phyloP scores from a whole-genome alignment of 768 basidiomycete species.

The Rhizopogon salebrosus region DNA sequence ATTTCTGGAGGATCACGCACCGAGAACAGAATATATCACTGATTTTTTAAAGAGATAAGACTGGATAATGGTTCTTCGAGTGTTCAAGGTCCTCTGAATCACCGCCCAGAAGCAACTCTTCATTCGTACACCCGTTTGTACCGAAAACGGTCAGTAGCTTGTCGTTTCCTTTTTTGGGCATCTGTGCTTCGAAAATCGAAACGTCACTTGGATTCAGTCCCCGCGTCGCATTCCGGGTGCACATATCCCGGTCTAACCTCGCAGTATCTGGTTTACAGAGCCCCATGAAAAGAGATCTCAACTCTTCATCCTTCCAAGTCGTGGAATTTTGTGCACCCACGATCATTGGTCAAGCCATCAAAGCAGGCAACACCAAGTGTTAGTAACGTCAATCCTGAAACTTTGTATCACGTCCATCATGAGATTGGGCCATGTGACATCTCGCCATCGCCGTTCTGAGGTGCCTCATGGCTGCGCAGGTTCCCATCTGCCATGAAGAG shows the following conservation, averaged over 20 bases:
- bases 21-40: not conserved
- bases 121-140: slow-evolving; percentile 16
- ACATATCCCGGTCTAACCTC: too few species aligned
- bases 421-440: not conserved
- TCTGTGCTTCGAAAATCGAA: not conserved
- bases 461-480: not conserved
- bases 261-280: too few species aligned
- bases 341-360: too few species aligned
- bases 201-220: too few species aligned
- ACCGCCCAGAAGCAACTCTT: not conserved
- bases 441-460: not conserved
- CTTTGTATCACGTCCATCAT: not conserved
- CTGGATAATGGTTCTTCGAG: not conserved
- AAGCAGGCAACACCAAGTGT: too few species aligned
- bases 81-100: slow-evolving; percentile 11
- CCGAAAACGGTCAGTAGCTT: slow-evolving; percentile 9
- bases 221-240: too few species aligned
- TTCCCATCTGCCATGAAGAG: not conserved
- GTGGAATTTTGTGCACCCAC: too few species aligned
- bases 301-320: too few species aligned
- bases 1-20: not conserved
- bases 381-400: not conserved
- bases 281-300: too few species aligned
- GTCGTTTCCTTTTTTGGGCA: slow-evolving; percentile 4
- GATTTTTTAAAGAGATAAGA: not conserved